Base-by-base conservation (phyloP, 2,329 filamentous ascomycete species). In the Alternaria gansuensis region DNA sequence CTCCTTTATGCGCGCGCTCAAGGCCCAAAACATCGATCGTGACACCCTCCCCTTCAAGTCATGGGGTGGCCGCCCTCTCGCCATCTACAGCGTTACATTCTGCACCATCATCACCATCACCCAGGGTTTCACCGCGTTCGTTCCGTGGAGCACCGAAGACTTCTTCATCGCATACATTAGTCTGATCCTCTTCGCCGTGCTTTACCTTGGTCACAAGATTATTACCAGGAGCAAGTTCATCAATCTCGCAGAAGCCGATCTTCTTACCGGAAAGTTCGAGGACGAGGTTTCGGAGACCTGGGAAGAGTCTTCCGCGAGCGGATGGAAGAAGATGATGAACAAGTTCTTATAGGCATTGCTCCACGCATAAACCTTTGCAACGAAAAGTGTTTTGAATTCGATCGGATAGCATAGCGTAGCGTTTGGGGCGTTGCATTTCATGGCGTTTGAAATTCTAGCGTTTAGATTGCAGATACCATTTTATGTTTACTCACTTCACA, bases 181-280 rank as follows among this genome's bases (percentile, higher is more conserved):
- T 57, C 51, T 79, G 53, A 77, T 78, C 43, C 66, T 78, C 5
- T 78, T 78, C 60, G 69, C 61, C 2, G 75, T 80, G 0, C 79
- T 90, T 0, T 90, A 89, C 68, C 6, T 85, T 11, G 85, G 82
- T 3, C 88, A 90, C 79, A 94, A 77, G 65, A 26, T 75, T 23
- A 52, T 72, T 1, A 75, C 71, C 23, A 68, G 75, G 55, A 76
- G 73, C 45, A 71, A 72, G 34, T 78, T 82, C 44, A 70, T 82
- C 60, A 75, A 74, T 8, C 67, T 79, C 3, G 60, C 61, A 5
- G 78, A 81, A 14, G 80, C 80, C 9, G 81, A 83, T 61, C 63
- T 83, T 17, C 60, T 79, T 13, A 77, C 75, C 17, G 81, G 80
- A 7, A 73, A 78, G 24, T 75, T 72, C 24, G 60, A 73, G 14